Conservation (phyloP, 202 grass and related monocot species). For the Cymbopogon flexuosus region DNA sequence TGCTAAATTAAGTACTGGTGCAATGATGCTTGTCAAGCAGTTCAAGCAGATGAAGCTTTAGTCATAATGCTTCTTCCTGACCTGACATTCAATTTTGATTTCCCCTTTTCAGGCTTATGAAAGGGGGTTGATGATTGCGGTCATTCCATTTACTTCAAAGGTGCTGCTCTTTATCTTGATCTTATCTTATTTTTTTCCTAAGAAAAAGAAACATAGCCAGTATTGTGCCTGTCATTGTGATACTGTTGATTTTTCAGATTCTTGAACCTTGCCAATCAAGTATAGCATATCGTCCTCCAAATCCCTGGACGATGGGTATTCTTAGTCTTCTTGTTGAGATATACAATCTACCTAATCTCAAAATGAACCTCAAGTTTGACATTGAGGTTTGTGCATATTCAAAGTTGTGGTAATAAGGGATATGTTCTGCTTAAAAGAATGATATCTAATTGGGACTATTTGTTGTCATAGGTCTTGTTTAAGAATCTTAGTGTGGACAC, state of each 20-base stretch:
- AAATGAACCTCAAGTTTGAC: conserved; percentile 99
- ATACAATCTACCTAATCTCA: conserved; percentile 94
- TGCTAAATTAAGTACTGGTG: not conserved
- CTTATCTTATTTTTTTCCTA: not conserved
- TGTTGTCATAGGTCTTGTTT: conserved; percentile 68
- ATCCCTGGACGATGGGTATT: conserved; percentile 99
- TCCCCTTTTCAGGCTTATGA: conserved; percentile 73
- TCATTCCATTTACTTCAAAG: conserved; percentile 97
- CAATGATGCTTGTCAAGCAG: not conserved
- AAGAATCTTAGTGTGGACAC: conserved; percentile 92
- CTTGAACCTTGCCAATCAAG: conserved; percentile 95
- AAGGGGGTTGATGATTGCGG: conserved; percentile 94
- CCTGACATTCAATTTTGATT: conserved; percentile 20
- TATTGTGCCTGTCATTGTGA: conserved; percentile 30
- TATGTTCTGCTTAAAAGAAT: conserved; percentile 21
- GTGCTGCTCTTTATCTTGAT: conserved; percentile 40
- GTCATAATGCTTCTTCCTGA: conserved; percentile 5
- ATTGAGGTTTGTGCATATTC: conserved; percentile 73
- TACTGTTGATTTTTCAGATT: conserved; percentile 56
- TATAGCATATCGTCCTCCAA: conserved; percentile 94
- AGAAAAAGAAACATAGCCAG: not conserved
- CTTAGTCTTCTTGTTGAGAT: conserved; percentile 94
- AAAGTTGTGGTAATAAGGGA: not conserved
- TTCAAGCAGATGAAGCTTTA: not conserved
- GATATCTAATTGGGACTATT: conserved; percentile 29